Conservation (phyloP, 805 yeast genomes). For the Candida ortonii region DNA sequence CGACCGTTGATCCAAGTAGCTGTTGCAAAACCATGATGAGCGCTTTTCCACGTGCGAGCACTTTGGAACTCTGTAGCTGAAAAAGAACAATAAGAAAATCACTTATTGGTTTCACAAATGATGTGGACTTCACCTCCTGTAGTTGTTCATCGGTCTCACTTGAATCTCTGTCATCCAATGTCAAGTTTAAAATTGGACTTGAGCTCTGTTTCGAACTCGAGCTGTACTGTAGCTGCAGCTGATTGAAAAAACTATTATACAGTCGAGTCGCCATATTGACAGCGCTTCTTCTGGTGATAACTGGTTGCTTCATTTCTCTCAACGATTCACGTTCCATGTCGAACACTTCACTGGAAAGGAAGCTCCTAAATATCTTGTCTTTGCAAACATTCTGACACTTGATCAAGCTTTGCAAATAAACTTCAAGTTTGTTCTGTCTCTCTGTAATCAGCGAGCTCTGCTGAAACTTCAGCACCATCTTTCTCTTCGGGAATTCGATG, state of each 20-base stretch:
- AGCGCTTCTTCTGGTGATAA: slow-evolving; percentile 14
- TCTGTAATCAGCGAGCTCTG: slow-evolving; percentile 59
- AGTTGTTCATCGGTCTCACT: slow-evolving; percentile 15
- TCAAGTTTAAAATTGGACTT: slow-evolving; percentile 1
- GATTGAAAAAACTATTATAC: slow-evolving; percentile 32
- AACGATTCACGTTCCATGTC: slow-evolving; percentile 22
- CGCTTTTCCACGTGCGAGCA: slow-evolving; percentile 86
- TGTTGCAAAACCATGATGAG: slow-evolving; percentile 79
- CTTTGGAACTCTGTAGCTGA: slow-evolving; percentile 53
- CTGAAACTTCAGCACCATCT: slow-evolving; percentile 71
- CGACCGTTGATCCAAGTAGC: slow-evolving; percentile 79
- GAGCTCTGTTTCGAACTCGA: too few species aligned
- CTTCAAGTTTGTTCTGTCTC: slow-evolving; percentile 59
- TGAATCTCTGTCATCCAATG: slow-evolving; percentile 15
- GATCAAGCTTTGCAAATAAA: slow-evolving; percentile 57
- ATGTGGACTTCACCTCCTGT: slow-evolving; percentile 20
- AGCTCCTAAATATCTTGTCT: slow-evolving; percentile 67
- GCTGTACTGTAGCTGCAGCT: slow-evolving; percentile 17
- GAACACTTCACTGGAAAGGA: slow-evolving; percentile 71
- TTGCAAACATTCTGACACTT: slow-evolving; percentile 68
- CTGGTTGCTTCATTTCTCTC: slow-evolving; percentile 7
- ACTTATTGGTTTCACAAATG: slow-evolving; percentile 79
- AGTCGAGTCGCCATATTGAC: slow-evolving; percentile 30
- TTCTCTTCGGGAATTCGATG: slow-evolving; percentile 57
- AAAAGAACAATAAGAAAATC: slow-evolving; percentile 71